Conservation (phyloP, 495 filamentous ascomycete genomes). For the Eremomyces bilateralis region DNA sequence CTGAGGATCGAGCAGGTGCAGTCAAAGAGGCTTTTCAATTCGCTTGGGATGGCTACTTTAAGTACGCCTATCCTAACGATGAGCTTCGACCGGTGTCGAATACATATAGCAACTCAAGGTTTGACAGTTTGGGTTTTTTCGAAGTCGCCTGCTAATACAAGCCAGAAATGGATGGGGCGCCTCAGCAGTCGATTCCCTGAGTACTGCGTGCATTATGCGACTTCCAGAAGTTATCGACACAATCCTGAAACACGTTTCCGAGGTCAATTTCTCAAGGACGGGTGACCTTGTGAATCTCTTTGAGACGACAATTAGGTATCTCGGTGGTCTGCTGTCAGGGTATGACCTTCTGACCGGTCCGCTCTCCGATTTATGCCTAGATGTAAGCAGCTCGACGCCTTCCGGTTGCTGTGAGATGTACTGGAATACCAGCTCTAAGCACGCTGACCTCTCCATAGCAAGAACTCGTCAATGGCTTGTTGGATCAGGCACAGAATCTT, state of each 20-base stretch:
- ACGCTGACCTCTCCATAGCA: no score
- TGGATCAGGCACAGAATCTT: conserved; percentile 46
- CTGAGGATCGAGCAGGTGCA: conserved; percentile 31
- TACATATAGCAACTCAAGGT: conserved; percentile 45
- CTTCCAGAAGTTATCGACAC: conserved; percentile 40
- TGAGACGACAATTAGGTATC: conserved; percentile 77
- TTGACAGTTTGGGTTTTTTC: conserved; percentile 10
- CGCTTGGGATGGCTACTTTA: conserved; percentile 64
- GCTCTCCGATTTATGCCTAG: conserved; percentile 25
- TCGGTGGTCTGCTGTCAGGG: conserved; percentile 58
- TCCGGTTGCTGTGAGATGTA: conserved; percentile 2
- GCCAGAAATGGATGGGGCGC: conserved; percentile 72
- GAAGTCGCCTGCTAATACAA: conserved; percentile 1
- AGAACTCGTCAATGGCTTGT: no score
- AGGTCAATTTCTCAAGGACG: conserved; percentile 46
- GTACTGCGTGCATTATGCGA: conserved; percentile 60
- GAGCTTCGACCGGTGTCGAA: conserved; percentile 51
- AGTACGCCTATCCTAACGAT: conserved; percentile 63
- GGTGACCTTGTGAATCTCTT: conserved; percentile 43
- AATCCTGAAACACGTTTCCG: conserved; percentile 45
- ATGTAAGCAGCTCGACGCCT: no score
- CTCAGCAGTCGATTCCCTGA: conserved; percentile 61
- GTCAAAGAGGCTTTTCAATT: conserved; percentile 55
- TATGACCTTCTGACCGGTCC: conserved; percentile 66
- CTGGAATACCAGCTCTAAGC: no score